Evolutionary conservation across 306 rosid genomes (phyloP).

Genomic region (Fragaria vesca): DNA sequence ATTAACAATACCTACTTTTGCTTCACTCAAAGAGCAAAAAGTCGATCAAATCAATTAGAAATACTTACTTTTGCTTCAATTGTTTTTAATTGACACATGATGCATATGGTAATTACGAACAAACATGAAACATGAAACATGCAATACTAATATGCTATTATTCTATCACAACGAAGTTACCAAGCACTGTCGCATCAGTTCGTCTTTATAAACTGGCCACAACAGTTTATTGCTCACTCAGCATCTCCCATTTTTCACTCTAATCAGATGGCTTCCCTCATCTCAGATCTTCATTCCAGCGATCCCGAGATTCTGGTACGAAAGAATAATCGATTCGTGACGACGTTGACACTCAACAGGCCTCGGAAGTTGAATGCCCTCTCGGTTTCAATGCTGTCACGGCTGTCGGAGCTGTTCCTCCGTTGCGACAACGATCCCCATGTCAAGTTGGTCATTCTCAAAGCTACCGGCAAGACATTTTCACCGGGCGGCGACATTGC

Average conservation of each 20-base stretch:
- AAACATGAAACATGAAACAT: too few species aligned
- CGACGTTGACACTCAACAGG: constrained; percentile 51
- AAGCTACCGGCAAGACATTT: constrained; percentile 75
- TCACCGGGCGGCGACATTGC: constrained; percentile 77
- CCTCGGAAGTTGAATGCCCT: constrained; percentile 61
- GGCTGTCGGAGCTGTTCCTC: constrained; percentile 39
- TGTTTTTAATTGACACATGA: background rate
- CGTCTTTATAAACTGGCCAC: background rate
- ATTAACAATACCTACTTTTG: too few species aligned
- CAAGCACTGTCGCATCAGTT: background rate
- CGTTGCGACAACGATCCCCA: constrained; percentile 42
- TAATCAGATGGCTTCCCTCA: background rate
- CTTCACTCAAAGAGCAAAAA: too few species aligned
- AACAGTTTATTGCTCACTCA: background rate
- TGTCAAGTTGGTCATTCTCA: constrained; percentile 51
- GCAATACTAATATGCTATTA: too few species aligned
- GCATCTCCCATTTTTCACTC: background rate
- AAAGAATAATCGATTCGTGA: background rate
- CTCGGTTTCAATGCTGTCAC: constrained; percentile 57
- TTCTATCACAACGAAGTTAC: background rate
- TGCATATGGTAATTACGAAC: background rate
- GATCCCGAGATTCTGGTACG: background rate
- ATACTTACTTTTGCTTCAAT: too few species aligned
- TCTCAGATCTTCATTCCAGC: background rate
- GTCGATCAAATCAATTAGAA: too few species aligned